A percentile compares a stretch with the other conserved stretches of the same genome.
phyloP scores from a whole-genome alignment of 192 early-diverging fungal species.

The Jimgerdemannia lactiflua region DNA sequence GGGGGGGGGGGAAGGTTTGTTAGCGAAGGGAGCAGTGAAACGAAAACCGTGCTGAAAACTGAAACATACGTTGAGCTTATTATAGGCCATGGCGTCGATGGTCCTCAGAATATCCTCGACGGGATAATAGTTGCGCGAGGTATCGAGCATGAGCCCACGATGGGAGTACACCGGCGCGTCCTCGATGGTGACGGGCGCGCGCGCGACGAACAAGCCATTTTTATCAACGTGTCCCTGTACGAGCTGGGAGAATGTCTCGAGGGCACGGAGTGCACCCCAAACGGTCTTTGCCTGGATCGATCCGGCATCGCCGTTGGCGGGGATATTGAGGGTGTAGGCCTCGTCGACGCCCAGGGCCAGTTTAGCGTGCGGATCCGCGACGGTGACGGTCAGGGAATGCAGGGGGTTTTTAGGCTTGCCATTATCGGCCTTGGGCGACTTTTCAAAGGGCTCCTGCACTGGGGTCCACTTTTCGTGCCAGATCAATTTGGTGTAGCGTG shows the following conservation, averaged over 20 bases:
- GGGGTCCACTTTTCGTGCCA: conserved; percentile 29
- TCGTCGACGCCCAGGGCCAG: conserved; percentile 63
- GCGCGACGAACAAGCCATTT: conserved; percentile 33
- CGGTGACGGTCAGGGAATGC: conserved; percentile 30
- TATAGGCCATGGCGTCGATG: conserved; percentile 77
- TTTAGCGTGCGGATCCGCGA: conserved; percentile 41
- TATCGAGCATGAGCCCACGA: conserved; percentile 71
- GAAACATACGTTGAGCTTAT: conserved; percentile 67
- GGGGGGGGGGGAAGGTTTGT: not conserved
- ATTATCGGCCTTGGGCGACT: not conserved
- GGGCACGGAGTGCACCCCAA: conserved; percentile 66
- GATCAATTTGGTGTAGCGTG: conserved; percentile 28
- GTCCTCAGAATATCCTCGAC: conserved; percentile 61
- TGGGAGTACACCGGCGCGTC: conserved; percentile 63
- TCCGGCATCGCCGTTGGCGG: conserved; percentile 34
- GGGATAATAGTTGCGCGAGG: conserved; percentile 70
- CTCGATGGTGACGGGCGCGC: conserved; percentile 49
- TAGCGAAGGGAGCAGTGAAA: not conserved
- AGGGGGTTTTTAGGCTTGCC: conserved; percentile 5
- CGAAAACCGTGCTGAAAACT: not conserved
- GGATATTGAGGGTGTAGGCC: conserved; percentile 69
- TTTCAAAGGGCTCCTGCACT: conserved; percentile 13
- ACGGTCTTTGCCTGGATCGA: conserved; percentile 55
- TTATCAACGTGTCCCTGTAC: conserved; percentile 38
- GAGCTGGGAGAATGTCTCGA: conserved; percentile 76